Base-by-base conservation (phyloP, 2,329 filamentous ascomycete genomes). In the Diplodia mutila region DNA sequence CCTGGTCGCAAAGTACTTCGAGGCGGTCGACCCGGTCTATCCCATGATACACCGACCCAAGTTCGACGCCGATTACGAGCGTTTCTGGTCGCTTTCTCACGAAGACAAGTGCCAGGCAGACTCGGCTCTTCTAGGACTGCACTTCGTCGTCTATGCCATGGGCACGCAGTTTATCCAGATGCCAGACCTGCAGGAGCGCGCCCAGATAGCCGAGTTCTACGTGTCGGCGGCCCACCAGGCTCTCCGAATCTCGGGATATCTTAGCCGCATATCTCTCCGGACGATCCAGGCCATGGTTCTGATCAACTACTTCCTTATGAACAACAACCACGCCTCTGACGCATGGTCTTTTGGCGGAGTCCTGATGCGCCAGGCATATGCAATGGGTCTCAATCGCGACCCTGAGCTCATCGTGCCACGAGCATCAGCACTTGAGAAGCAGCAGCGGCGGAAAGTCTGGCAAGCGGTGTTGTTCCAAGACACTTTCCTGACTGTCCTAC, bases 331-430 rank as follows among this genome's bases (percentile, higher is more conserved):
- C 73, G 91, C 91, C 4, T 91, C 90, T 0, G 91, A 94, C 75
- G 91, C 91, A 1, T 94, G 91, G 89, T 89, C 91, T 0, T 94
- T 93, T 81, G 90, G 90, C 0, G 91, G 91, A 6, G 89, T 94
- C 29, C 78, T 93, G 25, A 89, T 92, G 70, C 85, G 91, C 29
- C 91, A 94, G 77, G 88, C 91, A 0, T 94, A 93, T 73, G 91
- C 91, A 27, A 91, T 94, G 89, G 90, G 91, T 0, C 78, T 94
- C 14, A 91, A 94, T 75, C 87, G 91, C 18, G 91, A 94, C 73
- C 91, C 91, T 0, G 91, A 93, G 68, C 88, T 92, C 68, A 89
- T 82, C 25, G 86, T 86, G 0, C 90, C 91, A 0, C 83, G 88
- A 46, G 89, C 90, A 1, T 87, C 83, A 3, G 81, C 84, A 1